Conservation (phyloP, 139 green algal species). For the Chlamydomonas incerta region DNA sequence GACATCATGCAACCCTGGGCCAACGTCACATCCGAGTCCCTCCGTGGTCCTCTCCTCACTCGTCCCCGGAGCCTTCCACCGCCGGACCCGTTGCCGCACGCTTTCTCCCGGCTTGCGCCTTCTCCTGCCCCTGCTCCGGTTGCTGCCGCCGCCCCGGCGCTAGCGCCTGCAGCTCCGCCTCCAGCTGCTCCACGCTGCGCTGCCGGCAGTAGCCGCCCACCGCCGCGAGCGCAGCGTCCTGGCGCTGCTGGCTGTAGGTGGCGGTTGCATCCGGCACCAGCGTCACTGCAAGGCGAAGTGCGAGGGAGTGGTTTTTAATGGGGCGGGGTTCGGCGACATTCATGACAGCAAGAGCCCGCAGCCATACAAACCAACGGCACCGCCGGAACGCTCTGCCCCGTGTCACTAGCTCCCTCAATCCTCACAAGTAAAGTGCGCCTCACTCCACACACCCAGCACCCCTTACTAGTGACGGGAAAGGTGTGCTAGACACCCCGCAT, state of each 20-base stretch:
- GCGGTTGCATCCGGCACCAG: slow-evolving; percentile 47
- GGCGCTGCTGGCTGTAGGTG: slow-evolving; percentile 64
- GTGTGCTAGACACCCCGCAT: too few relatives aligned
- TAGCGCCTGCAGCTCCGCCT: slow-evolving; percentile 56
- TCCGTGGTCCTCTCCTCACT: not conserved
- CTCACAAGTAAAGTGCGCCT: too few relatives aligned
- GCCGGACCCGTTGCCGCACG: not conserved
- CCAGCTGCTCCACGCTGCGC: slow-evolving; percentile 55
- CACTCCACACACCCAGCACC: too few relatives aligned
- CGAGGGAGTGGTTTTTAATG: too few relatives aligned
- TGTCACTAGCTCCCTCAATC: too few relatives aligned
- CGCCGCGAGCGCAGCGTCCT: slow-evolving; percentile 51
- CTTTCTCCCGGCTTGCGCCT: not conserved
- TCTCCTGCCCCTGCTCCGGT: not conserved
- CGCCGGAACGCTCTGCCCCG: too few relatives aligned
- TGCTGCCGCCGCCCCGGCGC: not conserved
- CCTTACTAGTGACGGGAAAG: too few relatives aligned
- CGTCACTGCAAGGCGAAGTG: slow-evolving; percentile 59
- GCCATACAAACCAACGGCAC: too few relatives aligned
- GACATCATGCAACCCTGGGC: too few relatives aligned
- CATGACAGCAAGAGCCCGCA: too few relatives aligned
- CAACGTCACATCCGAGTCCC: too few relatives aligned
- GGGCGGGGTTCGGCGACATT: too few relatives aligned
- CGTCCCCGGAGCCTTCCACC: not conserved
- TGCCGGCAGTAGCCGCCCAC: slow-evolving; percentile 75